Base-by-base conservation (phyloP, 2,329 filamentous ascomycete genomes). In the Calonectria multiphialidica region DNA sequence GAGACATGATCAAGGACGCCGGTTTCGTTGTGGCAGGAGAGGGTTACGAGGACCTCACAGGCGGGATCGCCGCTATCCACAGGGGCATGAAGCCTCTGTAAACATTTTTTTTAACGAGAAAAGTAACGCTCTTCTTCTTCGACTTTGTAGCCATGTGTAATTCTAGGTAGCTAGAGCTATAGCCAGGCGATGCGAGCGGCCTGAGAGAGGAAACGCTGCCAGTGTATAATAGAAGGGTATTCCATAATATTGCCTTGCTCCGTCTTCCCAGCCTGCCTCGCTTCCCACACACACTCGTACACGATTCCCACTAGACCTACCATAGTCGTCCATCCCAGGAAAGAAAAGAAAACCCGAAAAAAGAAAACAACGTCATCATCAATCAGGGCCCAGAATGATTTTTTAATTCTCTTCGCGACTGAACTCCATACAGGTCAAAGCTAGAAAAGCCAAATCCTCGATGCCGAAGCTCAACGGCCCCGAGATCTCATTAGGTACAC, bases 41-140 rank as follows among this genome's bases (percentile, higher is more conserved):
- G 65, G 95, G 94, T 0, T 99, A 94, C 85, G 96, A 98, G 87
- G 93, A 99, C 83, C 83, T 99, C 81, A 98, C 95, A 0, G 93
- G 94, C 50, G 97, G 97, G 0, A 95, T 99, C 82, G 97, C 97
- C 5, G 96, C 96, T 66, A 97, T 99, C 75, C 97, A 99, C 82
- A 98, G 96, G 88, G 97, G 96, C 10, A 93, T 99, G 80, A 99
- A 99, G 88, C 96, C 91, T 7, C 72, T 90, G 61, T 84, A 73
- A 77, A 25, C 35, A 5, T 59, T 5, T 50, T 16, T 28, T 25
- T 59, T 40, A 40, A 59, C 53, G 53, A 40, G 53, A 59, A 59
- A 59, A 37, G n/a, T 40, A 21, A 40, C 53, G 53, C 21, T 47
- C 23, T 13, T 45, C 30, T 42, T 40, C 37, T 25, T 61, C 37